These are phyloP conservation scores for Aspergillus affinis DNA, from an alignment of 495 filamentous ascomycete species.

Conservation along the genomic window DNA sequence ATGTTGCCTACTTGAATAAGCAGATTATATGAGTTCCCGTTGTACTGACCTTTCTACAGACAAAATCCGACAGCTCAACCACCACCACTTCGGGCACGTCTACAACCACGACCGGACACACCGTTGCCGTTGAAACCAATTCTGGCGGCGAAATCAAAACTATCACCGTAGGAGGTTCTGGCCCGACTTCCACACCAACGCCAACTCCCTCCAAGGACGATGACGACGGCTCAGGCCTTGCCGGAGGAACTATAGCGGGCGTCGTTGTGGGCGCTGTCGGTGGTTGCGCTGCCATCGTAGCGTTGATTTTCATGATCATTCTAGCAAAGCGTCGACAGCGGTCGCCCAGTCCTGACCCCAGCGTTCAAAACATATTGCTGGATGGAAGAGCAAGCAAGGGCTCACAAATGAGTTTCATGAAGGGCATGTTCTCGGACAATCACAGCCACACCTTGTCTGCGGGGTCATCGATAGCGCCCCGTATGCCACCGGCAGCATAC, in stretches of 20 bases:
- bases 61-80: conserved; percentile 10
- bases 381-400: conserved; percentile 46
- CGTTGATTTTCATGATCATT: conserved; percentile 41
- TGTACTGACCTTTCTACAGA: conserved; percentile 11
- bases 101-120: conserved; percentile 32
- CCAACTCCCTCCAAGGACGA: conserved; percentile 16
- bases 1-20: no score
- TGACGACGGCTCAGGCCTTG: conserved; percentile 27
- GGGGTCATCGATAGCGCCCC: conserved; percentile 27
- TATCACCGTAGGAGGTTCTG: conserved; percentile 48
- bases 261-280: conserved; percentile 52
- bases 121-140: conserved; percentile 43
- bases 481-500: conserved; percentile 29
- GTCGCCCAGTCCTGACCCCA: conserved; percentile 34
- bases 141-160: conserved; percentile 49
- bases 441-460: conserved; percentile 43
- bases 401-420: conserved; percentile 48
- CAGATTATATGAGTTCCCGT: neutral
- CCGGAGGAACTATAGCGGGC: conserved; percentile 45
- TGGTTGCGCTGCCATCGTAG: conserved; percentile 40
- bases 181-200: conserved; percentile 26
- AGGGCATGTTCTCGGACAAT: conserved; percentile 37
- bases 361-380: conserved; percentile 31
- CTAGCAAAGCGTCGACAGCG: conserved; percentile 42
- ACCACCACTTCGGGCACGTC: conserved; percentile 29